Base-by-base conservation (phyloP, 441 rosid species). In the Gossypium schwendimanii region DNA sequence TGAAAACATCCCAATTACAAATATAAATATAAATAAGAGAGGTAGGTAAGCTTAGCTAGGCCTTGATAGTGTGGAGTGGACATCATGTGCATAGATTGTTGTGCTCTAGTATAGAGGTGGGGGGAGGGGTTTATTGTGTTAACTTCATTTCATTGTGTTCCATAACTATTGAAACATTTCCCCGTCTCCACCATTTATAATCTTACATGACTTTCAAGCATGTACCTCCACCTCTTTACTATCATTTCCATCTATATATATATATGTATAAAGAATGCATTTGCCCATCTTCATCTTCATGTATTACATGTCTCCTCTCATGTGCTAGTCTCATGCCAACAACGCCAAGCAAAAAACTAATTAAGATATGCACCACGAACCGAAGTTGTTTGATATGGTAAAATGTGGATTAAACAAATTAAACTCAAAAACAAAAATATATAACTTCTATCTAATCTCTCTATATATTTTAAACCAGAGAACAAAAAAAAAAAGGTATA, bases 291-390 rank as follows among this genome's bases (percentile, higher is more conserved):
- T 23, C 62, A 23, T 21, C 14, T 65, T 2, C 7, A 66, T 24
- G 5, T 2, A 2, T n/a, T 14, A 24, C 12, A 24, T 66, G n/a
- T 55, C 62, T 45, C 17, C 54, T 28, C 49, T 63, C 83, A 76
- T 69, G 75, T 74, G 79, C 78, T 39, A 24, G 44, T 59, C 80
- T 72, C 68, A 52, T 73, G 77, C 55, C 78, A 72, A 75, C 5
- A 58, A 26, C 36, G 49, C 55, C 73, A 58, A 44, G 15, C 64
- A 20, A 64, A 15, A 52, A 15, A 58, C 23, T 67, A 45, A 71
- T 67, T 54, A 41, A 76, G 26, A 63, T 24, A 49, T 52, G 21
- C 69, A 50, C 15, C 63, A 57, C 12, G 20, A 10, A 54, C 36
- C 50, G 20, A 52, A 45, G 76, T 62, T 11, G 41, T 57, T 57